phyloP scores from a whole-genome alignment of 2,329 filamentous ascomycete species.

The Cadophora sp. region DNA sequence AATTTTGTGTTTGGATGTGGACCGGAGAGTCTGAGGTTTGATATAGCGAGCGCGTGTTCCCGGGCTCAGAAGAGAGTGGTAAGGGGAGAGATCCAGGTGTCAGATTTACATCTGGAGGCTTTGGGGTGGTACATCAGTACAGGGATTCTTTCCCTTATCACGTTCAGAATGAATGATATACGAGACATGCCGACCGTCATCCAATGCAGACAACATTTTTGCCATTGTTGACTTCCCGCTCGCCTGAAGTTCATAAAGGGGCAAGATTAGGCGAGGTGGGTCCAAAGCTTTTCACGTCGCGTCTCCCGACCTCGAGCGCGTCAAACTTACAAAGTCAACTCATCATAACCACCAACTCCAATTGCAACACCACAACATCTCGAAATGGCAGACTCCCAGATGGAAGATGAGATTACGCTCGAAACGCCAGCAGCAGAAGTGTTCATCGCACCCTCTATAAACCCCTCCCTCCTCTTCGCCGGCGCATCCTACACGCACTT shows the following conservation, averaged over 20 bases:
- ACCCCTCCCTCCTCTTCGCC: constrained; percentile 60
- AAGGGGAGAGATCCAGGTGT: constrained; percentile 33
- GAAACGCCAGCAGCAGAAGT: constrained; percentile 45
- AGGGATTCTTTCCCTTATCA: neutral
- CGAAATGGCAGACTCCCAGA: constrained; percentile 47
- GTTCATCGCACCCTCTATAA: constrained; percentile 75
- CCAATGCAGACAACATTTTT: neutral
- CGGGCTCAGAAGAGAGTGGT: constrained; percentile 33
- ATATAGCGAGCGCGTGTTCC: constrained; percentile 37
- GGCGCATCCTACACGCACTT: constrained; percentile 76
- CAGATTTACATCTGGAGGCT: constrained; percentile 36
- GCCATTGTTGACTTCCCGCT: constrained; percentile 1
- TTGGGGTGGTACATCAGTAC: constrained; percentile 33
- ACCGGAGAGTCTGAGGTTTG: constrained; percentile 33
- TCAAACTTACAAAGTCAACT: neutral
- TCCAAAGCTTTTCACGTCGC: constrained; percentile 16
- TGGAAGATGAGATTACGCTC: constrained; percentile 42
- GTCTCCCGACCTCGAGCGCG: constrained; percentile 16
- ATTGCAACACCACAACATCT: neutral
- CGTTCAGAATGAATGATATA: neutral
- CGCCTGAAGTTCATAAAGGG: neutral
- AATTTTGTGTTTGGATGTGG: constrained; percentile 31
- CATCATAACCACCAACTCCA: neutral
- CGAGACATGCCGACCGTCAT: neutral
- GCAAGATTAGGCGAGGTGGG: constrained; percentile 2